These are phyloP conservation scores for Gastroboletus turbinatus DNA, from an alignment of 1,284 basidiomycete genomes.

Conservation along the genomic window DNA sequence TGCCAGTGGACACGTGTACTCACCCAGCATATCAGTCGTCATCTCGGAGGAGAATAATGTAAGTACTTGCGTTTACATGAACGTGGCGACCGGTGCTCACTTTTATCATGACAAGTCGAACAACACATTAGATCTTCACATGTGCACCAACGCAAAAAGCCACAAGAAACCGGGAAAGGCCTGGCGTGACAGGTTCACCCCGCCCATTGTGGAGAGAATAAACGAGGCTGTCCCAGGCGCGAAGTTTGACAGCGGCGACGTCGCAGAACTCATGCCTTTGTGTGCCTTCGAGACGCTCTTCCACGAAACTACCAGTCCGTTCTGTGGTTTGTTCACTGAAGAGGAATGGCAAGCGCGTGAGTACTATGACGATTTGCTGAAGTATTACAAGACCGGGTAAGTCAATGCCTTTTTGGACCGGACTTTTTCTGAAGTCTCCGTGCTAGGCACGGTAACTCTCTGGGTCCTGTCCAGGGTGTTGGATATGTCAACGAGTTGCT, in stretches of 20 bases:
- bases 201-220: conserved; percentile 59
- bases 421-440: neutral
- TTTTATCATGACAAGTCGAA: conserved; percentile 45
- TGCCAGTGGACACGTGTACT: conserved; percentile 41
- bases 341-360: conserved; percentile 65
- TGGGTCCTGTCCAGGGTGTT: conserved; percentile 76
- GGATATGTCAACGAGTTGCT: conserved; percentile 85
- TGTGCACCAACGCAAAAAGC: conserved; percentile 61
- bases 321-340: conserved; percentile 67
- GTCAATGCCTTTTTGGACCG: neutral
- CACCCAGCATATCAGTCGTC: conserved; percentile 51
- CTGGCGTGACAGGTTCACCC: conserved; percentile 59
- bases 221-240: conserved; percentile 64
- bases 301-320: conserved; percentile 55
- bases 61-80: conserved; percentile 14
- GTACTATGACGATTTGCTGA: conserved; percentile 72
- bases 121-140: conserved; percentile 70
- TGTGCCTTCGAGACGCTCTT: conserved; percentile 81
- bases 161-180: conserved; percentile 43
- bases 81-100: neutral
- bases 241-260: conserved; percentile 56
- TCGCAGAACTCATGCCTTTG: conserved; percentile 63
- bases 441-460: conserved; percentile 58
- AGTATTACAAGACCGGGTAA: conserved; percentile 76
- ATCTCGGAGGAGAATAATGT: conserved; percentile 57